phyloP scores from a whole-genome alignment of 2,329 filamentous ascomycete species.

The Biscogniauxia sp. region DNA sequence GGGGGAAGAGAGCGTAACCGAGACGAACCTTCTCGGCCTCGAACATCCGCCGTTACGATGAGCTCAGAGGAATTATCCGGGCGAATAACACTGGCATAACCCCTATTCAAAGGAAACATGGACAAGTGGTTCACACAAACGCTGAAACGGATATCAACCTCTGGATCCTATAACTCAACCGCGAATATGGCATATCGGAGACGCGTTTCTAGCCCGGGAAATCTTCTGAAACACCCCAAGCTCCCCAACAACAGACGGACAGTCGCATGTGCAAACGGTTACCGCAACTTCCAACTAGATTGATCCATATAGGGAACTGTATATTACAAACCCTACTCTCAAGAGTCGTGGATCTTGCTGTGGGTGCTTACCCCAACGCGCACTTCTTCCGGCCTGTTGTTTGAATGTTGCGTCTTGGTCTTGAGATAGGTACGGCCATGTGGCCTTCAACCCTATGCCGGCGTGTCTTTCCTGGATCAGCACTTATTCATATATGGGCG shows the following conservation, averaged over 20 bases:
- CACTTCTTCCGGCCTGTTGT: slow-evolving; percentile 25
- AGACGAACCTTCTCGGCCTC: slow-evolving; percentile 38
- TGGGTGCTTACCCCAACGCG: too few relatives aligned
- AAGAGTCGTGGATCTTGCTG: too few relatives aligned
- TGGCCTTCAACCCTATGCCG: slow-evolving; percentile 36
- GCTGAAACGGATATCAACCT: too few relatives aligned
- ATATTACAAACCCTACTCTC: too few relatives aligned
- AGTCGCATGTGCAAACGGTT: not conserved
- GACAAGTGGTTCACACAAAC: slow-evolving; percentile 3
- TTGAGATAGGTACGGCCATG: slow-evolving; percentile 36
- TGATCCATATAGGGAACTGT: too few relatives aligned
- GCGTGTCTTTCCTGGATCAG: slow-evolving; percentile 39
- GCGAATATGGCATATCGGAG: not conserved
- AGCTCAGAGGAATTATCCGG: slow-evolving; percentile 32
- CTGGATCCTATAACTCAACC: too few relatives aligned
- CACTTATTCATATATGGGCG: slow-evolving; percentile 35
- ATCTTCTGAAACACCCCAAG: not conserved
- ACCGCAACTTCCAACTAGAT: too few relatives aligned
- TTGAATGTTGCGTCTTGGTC: slow-evolving; percentile 35
- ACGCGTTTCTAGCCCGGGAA: not conserved
- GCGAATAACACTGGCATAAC: slow-evolving; percentile 13
- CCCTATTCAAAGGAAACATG: slow-evolving; percentile 1
- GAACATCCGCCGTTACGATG: slow-evolving; percentile 33
- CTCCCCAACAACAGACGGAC: not conserved
- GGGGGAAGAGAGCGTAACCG: slow-evolving; percentile 36